These are phyloP conservation scores for Naganishia randhawae DNA, from an alignment of 768 basidiomycete genomes.

Conservation along the genomic window DNA sequence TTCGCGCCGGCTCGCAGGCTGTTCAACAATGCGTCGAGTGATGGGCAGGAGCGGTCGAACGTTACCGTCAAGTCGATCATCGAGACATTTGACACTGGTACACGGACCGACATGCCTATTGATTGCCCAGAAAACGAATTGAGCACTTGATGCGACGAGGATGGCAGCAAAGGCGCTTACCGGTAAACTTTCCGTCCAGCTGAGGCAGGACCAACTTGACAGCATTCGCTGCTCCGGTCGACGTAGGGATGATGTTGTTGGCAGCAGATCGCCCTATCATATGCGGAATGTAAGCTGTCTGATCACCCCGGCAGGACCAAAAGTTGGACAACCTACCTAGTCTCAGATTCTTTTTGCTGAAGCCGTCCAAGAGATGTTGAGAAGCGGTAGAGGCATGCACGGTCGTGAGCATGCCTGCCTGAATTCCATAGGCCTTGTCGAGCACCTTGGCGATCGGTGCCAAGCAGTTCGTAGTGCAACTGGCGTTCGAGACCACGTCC, in stretches of 20 bases:
- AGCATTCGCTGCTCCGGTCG: conserved; percentile 49
- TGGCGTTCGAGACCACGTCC: conserved; percentile 48
- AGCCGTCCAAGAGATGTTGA: conserved; percentile 51
- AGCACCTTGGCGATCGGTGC: conserved; percentile 50
- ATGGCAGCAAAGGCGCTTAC: conserved; percentile 29
- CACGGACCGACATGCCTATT: conserved; percentile 50
- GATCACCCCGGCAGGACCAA: neutral
- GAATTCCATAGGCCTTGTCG: conserved; percentile 47
- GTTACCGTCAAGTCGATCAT: conserved; percentile 51
- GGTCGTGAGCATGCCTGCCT: conserved; percentile 51
- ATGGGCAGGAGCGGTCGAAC: conserved; percentile 39
- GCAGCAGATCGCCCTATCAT: conserved; percentile 41
- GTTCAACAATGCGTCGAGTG: conserved; percentile 44
- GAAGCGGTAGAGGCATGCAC: conserved; percentile 50
- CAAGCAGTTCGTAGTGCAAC: conserved; percentile 52
- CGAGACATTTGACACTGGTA: conserved; percentile 50
- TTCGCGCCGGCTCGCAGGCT: neutral
- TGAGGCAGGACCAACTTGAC: conserved; percentile 50
- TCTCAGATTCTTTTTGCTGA: conserved; percentile 44
- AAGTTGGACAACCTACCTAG: conserved; percentile 37
- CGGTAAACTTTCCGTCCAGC: conserved; percentile 50
- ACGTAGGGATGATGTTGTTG: conserved; percentile 50
- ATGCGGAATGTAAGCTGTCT: conserved; percentile 8
- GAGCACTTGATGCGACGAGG: too few species aligned
- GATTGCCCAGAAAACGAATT: neutral